Conservation (phyloP, 352 stramenopile species). For the Phytophthora vignae region DNA sequence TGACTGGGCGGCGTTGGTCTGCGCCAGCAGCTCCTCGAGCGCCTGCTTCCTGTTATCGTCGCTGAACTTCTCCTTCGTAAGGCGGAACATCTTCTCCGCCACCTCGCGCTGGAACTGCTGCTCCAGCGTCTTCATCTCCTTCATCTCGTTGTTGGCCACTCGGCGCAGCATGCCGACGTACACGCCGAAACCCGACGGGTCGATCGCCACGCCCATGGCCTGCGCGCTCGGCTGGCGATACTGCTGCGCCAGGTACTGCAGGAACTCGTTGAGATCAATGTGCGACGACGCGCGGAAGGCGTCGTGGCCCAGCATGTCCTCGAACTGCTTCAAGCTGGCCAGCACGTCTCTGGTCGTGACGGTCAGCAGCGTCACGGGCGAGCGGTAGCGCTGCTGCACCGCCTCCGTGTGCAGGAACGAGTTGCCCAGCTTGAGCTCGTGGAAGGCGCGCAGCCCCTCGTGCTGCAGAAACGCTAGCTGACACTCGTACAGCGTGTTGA, state of each 20-base stretch:
- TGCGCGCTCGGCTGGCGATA: slow-evolving; percentile 67
- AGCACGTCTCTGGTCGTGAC: slow-evolving; percentile 82
- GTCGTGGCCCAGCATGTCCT: slow-evolving; percentile 68
- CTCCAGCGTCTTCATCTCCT: slow-evolving; percentile 82
- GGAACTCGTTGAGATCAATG: slow-evolving; percentile 76
- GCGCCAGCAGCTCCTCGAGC: slow-evolving; percentile 66
- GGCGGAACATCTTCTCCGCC: slow-evolving; percentile 79
- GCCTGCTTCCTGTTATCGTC: slow-evolving; percentile 80
- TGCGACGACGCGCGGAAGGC: slow-evolving; percentile 64
- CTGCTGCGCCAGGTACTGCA: slow-evolving; percentile 76
- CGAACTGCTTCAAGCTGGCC: slow-evolving; percentile 67
- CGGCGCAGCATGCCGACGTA: slow-evolving; percentile 84
- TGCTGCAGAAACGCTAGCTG: slow-evolving; percentile 70
- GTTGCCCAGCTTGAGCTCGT: slow-evolving; percentile 79
- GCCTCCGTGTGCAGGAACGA: slow-evolving; percentile 83
- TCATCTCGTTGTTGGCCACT: slow-evolving; percentile 78
- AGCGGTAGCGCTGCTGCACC: slow-evolving; percentile 76
- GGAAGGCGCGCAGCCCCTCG: slow-evolving; percentile 70
- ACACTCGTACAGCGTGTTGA: slow-evolving; percentile 83
- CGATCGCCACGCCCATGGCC: slow-evolving; percentile 72
- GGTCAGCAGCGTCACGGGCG: slow-evolving; percentile 49
- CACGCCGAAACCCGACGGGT: slow-evolving; percentile 69
- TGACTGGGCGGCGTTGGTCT: slow-evolving; percentile 30
- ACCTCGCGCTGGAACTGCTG: slow-evolving; percentile 85
- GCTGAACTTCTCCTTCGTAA: slow-evolving; percentile 89